Percentiles rank a stretch among this genome's conserved stretches.
These are phyloP conservation scores for Solanum bukasovii DNA, from an alignment of 257 asterid species.

Conservation along the genomic window DNA sequence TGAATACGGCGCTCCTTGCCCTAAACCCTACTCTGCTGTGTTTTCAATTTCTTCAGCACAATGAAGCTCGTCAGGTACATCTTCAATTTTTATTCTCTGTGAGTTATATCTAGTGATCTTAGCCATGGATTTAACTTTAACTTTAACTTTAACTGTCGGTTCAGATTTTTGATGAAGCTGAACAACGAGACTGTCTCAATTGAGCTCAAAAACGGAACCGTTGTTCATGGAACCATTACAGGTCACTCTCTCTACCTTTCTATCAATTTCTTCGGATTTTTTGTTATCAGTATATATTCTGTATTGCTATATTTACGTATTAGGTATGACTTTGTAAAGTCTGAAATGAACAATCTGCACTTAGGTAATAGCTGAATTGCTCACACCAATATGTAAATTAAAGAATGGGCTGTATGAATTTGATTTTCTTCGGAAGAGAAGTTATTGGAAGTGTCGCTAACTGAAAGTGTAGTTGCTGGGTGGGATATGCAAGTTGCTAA, in stretches of 20 bases:
- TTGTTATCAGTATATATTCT: neutral
- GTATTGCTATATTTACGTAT: neutral
- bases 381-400: neutral
- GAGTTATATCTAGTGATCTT: neutral
- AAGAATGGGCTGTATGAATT: neutral
- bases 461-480: neutral
- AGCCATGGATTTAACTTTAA: neutral
- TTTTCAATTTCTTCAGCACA: neutral
- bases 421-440: neutral
- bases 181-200: conserved; percentile 39
- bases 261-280: neutral
- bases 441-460: neutral
- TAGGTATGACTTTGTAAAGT: neutral
- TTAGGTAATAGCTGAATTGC: neutral
- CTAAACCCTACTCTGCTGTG: neutral
- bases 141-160: neutral
- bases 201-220: conserved; percentile 34
- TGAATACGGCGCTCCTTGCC: neutral
- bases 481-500: neutral
- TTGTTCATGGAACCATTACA: conserved; percentile 36
- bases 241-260: conserved; percentile 1
- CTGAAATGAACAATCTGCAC: neutral
- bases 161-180: conserved; percentile 36
- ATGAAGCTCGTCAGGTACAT: conserved; percentile 8
- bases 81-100: neutral